Base-by-base conservation (phyloP, 2,329 filamentous ascomycete species). In the Microsporum audouinii region DNA sequence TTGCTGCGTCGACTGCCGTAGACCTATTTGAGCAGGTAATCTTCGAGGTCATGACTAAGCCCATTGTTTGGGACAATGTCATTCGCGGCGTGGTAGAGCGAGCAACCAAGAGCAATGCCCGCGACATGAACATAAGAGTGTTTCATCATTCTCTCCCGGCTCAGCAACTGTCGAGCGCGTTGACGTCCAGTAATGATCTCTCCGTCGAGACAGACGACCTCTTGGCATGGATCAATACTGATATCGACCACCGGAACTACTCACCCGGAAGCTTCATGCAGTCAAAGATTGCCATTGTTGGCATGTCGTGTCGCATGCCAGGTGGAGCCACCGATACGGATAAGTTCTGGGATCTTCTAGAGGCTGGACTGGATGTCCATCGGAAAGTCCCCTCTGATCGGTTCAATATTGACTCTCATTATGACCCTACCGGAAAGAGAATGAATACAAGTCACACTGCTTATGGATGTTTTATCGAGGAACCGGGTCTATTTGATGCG, bases 71-170 rank as follows among this genome's bases (percentile, higher is more conserved):
- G 64, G 66, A 69, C 29, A 60, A 49, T 8, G 64, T 68, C n/a
- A 58, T 63, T 17, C 27, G 67, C 1, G 66, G 64, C 2, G 49
- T 72, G 5, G 49, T 67, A 3, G 62, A 70, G 12, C 51, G 57
- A 41, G 65, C 63, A 7, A 60, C 63, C n/a, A 60, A 61, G 29
- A 34, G 61, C 3, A 63, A 10, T 6, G 65, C 61, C 7, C 60
- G 61, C 2, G 51, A 68, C 36, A 66, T 61, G 41, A 58, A 67
- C 27, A 45, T 72, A 0, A 41, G 66, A n/a, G 58, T 69, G 7
- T 72, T 73, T 61, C 66, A 69, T 8, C 64, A 38, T 2, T 70
- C 71, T 8, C 62, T 71, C 4, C 66, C 68, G 1, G 49, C 70
- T 8, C 67, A 66, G 43, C 68, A 71, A 17, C 64, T 74, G 8